Conservation (phyloP, 257 asterid species). For the Rehmannia glutinosa region DNA sequence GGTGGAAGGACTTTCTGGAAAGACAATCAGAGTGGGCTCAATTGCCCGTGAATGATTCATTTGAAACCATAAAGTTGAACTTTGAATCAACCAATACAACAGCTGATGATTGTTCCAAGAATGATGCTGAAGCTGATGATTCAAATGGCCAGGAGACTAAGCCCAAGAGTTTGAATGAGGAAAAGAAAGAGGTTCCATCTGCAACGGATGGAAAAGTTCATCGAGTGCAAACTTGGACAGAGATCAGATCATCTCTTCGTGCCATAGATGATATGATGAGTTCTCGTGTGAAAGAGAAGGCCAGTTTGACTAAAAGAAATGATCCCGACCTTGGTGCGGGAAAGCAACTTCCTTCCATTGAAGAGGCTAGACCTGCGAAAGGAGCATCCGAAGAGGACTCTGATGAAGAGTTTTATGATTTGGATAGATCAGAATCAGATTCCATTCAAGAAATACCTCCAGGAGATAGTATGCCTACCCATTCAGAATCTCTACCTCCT, state of each 20-base stretch:
- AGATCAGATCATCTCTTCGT: conserved; percentile 66
- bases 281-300: conserved; percentile 55
- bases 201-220: conserved; percentile 35
- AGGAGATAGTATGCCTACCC: conserved; percentile 26
- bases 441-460: conserved; percentile 39
- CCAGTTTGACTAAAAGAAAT: conserved; percentile 25
- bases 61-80: conserved; percentile 26
- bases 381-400: conserved; percentile 89
- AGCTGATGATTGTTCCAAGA: conserved; percentile 20
- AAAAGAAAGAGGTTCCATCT: conserved; percentile 31
- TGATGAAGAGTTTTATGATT: conserved; percentile 90
- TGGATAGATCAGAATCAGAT: conserved; percentile 90
- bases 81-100: conserved; percentile 28
- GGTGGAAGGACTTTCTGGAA: conserved; percentile 84
- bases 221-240: conserved; percentile 66
- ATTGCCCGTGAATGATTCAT: conserved; percentile 33
- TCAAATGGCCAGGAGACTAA: too few species aligned
- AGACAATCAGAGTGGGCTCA: conserved; percentile 61
- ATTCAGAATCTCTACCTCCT: conserved; percentile 45
- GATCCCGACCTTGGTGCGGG: too few species aligned
- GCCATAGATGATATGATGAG: conserved; percentile 82
- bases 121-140: conserved; percentile 23
- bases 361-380: too few species aligned
- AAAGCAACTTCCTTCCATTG: conserved; percentile 36
- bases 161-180: conserved; percentile 21